Evolutionary conservation across 139 green algal species (phyloP).

Genomic region (Pseudopediastrum boryanum): DNA sequence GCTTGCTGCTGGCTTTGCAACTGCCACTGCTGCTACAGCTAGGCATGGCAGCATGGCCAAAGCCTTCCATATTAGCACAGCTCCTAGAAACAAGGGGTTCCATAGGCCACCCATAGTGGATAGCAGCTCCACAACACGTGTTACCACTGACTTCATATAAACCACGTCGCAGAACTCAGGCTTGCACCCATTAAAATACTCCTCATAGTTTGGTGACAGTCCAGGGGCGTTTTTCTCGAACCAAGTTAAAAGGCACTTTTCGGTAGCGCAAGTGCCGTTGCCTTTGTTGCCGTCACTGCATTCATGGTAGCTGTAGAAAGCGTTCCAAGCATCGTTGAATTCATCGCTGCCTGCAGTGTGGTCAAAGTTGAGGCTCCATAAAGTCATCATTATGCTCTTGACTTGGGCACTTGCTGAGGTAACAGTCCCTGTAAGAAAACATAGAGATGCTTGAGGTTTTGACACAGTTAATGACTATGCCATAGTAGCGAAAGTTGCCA

Average conservation of each 20-base stretch:
- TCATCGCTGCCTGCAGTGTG: background rate
- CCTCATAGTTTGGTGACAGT: background rate
- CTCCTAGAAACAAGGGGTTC: background rate
- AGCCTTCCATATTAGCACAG: background rate
- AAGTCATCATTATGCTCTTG: background rate
- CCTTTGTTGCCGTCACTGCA: background rate
- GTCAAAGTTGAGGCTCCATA: background rate
- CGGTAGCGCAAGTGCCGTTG: background rate
- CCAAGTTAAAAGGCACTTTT: background rate
- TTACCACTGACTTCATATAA: background rate
- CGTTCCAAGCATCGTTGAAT: background rate
- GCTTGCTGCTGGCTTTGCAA: too few species aligned
- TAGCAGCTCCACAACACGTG: background rate
- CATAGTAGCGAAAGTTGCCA: too few species aligned
- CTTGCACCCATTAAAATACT: background rate
- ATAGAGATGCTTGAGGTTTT: too few species aligned
- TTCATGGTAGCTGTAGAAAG: background rate
- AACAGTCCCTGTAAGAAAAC: too few species aligned
- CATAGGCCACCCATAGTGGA: background rate
- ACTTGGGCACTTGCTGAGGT: background rate
- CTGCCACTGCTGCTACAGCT: background rate
- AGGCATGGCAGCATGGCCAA: background rate
- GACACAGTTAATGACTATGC: too few species aligned
- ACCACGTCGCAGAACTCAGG: slow-evolving; percentile 1
- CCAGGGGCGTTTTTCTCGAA: background rate